Evolutionary conservation across 768 basidiomycete species (phyloP).

Genomic region (Podaxis carcinomalis): DNA sequence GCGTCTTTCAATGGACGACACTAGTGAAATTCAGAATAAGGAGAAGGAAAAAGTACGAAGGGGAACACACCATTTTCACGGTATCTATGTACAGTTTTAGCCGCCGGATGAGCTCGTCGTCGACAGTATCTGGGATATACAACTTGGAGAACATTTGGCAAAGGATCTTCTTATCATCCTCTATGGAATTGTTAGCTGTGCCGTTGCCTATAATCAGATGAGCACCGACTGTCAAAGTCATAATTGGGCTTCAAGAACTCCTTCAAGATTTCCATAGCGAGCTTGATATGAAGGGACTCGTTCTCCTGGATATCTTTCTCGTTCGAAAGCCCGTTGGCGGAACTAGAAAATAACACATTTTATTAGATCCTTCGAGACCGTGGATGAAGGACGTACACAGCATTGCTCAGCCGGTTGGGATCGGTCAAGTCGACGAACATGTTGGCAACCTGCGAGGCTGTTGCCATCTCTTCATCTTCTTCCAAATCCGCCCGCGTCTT

Average conservation of each 20-base stretch:
- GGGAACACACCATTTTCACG: constrained; percentile 45
- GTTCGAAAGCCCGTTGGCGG: constrained; percentile 9
- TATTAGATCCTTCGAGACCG: neutral
- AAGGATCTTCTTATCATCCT: constrained; percentile 62
- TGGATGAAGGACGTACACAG: constrained; percentile 35
- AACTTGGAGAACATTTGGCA: constrained; percentile 62
- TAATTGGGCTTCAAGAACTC: constrained; percentile 17
- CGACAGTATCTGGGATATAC: constrained; percentile 65
- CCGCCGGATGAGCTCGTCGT: constrained; percentile 62
- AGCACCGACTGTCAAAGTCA: constrained; percentile 21
- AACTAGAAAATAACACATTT: neutral
- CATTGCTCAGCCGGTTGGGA: constrained; percentile 40
- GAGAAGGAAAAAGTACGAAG: neutral
- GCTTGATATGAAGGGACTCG: constrained; percentile 43
- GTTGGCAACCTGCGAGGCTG: constrained; percentile 64
- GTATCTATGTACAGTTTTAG: constrained; percentile 60
- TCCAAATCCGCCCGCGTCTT: constrained; percentile 60
- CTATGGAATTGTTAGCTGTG: constrained; percentile 29
- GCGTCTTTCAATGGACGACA: constrained; percentile 46
- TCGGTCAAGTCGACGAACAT: constrained; percentile 89
- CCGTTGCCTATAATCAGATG: neutral
- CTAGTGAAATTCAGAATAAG: constrained; percentile 18
- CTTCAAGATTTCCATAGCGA: constrained; percentile 52
- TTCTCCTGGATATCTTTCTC: constrained; percentile 13
- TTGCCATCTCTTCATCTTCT: constrained; percentile 70